A percentile compares a stretch with the other conserved stretches of the same genome.
These are phyloP conservation scores for Neospermospora avenae DNA, from an alignment of 2,329 filamentous ascomycete genomes.

Conservation along the genomic window DNA sequence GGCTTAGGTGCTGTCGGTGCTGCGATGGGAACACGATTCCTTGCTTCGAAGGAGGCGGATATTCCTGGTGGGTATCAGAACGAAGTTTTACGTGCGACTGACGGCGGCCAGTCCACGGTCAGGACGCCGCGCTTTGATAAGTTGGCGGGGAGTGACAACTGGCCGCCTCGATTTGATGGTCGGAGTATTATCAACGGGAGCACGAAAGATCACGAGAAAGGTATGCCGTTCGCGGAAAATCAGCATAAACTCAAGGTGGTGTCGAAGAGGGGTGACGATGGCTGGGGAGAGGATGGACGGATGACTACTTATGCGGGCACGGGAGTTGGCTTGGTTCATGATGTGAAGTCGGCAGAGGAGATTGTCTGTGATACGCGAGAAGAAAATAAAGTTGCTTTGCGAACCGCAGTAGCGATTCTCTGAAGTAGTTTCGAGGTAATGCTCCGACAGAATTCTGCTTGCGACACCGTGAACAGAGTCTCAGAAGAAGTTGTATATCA, in stretches of 20 bases:
- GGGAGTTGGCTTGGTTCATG: conserved; percentile 21
- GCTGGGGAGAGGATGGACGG: conserved; percentile 41
- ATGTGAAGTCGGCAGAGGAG: conserved; percentile 16
- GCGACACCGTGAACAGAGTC: too few relatives aligned
- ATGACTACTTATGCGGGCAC: conserved; percentile 22
- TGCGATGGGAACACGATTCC: conserved; percentile 47
- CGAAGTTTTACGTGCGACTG: conserved; percentile 42
- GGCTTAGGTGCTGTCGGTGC: conserved; percentile 38
- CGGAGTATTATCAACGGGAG: conserved; percentile 53
- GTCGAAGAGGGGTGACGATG: conserved; percentile 12
- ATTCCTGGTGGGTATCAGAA: conserved; percentile 44
- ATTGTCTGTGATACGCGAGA: conserved; percentile 20
- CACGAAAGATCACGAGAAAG: conserved; percentile 39
- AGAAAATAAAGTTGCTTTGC: too few relatives aligned
- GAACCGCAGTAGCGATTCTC: too few relatives aligned
- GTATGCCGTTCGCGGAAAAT: conserved; percentile 37
- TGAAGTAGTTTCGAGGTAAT: too few relatives aligned
- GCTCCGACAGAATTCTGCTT: too few relatives aligned
- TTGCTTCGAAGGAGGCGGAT: conserved; percentile 43
- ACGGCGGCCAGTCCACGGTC: conserved; percentile 47
- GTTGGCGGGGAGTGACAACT: conserved; percentile 50
- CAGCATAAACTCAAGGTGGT: conserved; percentile 18
- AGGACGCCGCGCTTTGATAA: conserved; percentile 47
- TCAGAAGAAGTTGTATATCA: too few relatives aligned
- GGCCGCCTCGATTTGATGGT: conserved; percentile 54